Conservation (phyloP, 805 yeast species). For the Isabelozyma rhagii region DNA sequence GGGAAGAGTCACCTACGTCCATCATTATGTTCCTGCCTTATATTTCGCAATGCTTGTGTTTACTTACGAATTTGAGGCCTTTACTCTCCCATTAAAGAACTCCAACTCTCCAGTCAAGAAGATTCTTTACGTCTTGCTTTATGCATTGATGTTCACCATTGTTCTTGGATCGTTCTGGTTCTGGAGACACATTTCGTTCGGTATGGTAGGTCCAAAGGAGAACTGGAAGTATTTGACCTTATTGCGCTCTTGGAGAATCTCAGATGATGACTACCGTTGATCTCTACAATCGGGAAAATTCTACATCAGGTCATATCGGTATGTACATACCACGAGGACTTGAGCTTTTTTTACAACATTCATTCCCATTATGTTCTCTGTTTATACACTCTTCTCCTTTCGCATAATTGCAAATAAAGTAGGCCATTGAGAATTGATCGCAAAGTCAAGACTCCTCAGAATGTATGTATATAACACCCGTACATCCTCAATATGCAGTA, state of each 20-base stretch:
- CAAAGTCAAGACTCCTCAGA: no score
- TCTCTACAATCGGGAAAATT: no score
- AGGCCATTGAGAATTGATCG: no score
- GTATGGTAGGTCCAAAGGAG: constrained; percentile 43
- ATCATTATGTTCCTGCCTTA: constrained; percentile 93
- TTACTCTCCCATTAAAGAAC: constrained; percentile 25
- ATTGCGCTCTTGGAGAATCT: constrained; percentile 39
- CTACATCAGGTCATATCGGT: no score
- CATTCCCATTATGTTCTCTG: background rate
- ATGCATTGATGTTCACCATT: constrained; percentile 23
- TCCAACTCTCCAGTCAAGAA: constrained; percentile 11
- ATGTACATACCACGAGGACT: no score
- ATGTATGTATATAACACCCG: background rate
- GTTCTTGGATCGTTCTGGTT: constrained; percentile 41
- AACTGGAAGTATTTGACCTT: constrained; percentile 38
- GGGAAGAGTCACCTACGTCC: constrained; percentile 97
- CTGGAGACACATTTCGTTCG: constrained; percentile 39
- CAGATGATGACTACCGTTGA: constrained; percentile 31
- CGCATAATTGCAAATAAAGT: background rate
- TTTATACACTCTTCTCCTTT: background rate
- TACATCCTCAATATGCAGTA: background rate
- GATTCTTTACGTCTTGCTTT: constrained; percentile 20
- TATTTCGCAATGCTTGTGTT: constrained; percentile 86
- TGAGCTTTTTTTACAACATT: no score
- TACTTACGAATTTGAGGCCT: constrained; percentile 55